phyloP scores from a whole-genome alignment of 495 filamentous ascomycete genomes.

The Apodospora peruviana region DNA sequence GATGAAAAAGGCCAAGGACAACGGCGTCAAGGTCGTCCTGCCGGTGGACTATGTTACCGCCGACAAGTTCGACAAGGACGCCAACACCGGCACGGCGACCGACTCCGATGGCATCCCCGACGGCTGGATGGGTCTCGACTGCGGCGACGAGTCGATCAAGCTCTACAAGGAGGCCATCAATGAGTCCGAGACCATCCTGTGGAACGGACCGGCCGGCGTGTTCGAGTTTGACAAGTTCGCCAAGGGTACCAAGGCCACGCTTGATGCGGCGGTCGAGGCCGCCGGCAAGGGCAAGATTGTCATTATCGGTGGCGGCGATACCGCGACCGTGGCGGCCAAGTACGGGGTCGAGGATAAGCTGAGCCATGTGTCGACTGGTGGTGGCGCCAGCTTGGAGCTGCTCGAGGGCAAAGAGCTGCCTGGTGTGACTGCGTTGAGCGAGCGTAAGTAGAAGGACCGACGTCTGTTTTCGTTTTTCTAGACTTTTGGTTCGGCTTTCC shows the following conservation, averaged over 20 bases:
- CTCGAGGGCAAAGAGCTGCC: slow-evolving; percentile 97
- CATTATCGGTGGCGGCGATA: slow-evolving; percentile 98
- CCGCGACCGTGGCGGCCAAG: slow-evolving; percentile 95
- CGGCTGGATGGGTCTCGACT: slow-evolving; percentile 96
- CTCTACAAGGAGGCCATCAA: slow-evolving; percentile 79
- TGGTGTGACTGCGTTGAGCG: slow-evolving; percentile 85
- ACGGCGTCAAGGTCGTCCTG: slow-evolving; percentile 89
- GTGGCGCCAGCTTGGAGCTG: slow-evolving; percentile 91
- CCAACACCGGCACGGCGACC: slow-evolving; percentile 72
- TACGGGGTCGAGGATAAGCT: slow-evolving; percentile 93
- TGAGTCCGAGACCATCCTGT: slow-evolving; percentile 92
- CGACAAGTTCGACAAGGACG: slow-evolving; percentile 88
- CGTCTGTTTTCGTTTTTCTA: slow-evolving; percentile 1
- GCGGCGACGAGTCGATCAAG: slow-evolving; percentile 79
- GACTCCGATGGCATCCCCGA: slow-evolving; percentile 89
- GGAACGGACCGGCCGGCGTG: slow-evolving; percentile 96
- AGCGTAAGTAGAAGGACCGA: slow-evolving; percentile 51
- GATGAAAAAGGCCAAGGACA: slow-evolving; percentile 92
- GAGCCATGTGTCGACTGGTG: slow-evolving; percentile 95
- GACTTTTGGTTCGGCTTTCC: neutral
- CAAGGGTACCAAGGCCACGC: slow-evolving; percentile 79
- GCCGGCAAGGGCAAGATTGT: slow-evolving; percentile 80
- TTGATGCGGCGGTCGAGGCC: slow-evolving; percentile 79
- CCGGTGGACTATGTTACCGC: slow-evolving; percentile 94
- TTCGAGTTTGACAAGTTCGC: slow-evolving; percentile 97